A percentile compares a stretch with the other conserved stretches of the same genome.
Evolutionary conservation across 176 grass and related monocot species (phyloP).

Genomic region (Avena eriantha): DNA sequence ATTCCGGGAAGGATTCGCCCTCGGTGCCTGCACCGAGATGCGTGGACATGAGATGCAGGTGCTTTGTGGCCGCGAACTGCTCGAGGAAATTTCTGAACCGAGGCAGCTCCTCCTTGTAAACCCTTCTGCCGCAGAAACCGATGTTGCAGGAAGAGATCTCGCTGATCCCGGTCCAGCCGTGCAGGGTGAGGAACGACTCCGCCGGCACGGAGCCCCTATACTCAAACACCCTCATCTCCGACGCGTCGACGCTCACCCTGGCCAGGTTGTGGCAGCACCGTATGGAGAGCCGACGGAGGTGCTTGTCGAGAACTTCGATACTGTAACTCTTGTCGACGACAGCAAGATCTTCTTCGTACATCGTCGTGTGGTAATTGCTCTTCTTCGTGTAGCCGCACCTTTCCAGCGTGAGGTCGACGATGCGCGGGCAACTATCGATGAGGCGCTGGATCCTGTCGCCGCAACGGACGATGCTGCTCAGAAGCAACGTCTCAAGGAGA

Average conservation of each 20-base stretch:
- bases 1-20: neutral
- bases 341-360: neutral
- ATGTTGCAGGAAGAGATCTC: neutral
- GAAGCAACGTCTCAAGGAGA: neutral
- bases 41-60: neutral
- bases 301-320: neutral
- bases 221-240: neutral
- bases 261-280: neutral
- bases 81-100: neutral
- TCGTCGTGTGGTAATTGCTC: neutral
- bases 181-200: neutral
- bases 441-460: neutral
- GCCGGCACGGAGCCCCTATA: neutral
- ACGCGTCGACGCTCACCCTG: neutral
- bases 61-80: neutral
- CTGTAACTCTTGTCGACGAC: neutral
- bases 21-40: neutral
- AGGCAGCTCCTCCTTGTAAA: neutral
- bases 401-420: neutral
- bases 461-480: neutral
- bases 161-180: rapidly evolving
- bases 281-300: neutral
- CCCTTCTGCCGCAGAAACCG: neutral
- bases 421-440: neutral
- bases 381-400: neutral